A percentile compares a stretch with the other conserved stretches of the same genome.
phyloP scores from a whole-genome alignment of 2,329 filamentous ascomycete species.

The Zarea fungicola region DNA sequence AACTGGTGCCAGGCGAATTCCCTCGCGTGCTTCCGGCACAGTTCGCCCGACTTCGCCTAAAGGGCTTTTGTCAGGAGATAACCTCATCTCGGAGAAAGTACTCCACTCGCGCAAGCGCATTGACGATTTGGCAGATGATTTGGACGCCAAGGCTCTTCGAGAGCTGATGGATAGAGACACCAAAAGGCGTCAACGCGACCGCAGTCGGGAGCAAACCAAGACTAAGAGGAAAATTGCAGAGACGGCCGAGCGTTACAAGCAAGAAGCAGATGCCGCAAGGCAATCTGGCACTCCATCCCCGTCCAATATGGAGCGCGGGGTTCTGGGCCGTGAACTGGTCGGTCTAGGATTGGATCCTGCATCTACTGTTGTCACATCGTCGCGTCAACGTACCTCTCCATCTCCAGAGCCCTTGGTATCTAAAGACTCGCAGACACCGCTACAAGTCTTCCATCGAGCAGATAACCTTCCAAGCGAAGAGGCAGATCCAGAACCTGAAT shows the following conservation, averaged over 20 bases:
- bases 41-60: conserved; percentile 45
- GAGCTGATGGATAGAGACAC: conserved; percentile 88
- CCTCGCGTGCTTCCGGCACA: conserved; percentile 40
- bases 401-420: conserved; percentile 21
- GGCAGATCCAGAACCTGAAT: conserved; percentile 16
- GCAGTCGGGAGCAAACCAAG: conserved; percentile 60
- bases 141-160: conserved; percentile 78
- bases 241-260: conserved; percentile 61
- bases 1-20: conserved; percentile 54
- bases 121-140: conserved; percentile 72
- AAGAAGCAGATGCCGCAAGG: conserved; percentile 51
- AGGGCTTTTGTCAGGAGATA: conserved; percentile 45
- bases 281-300: conserved; percentile 47
- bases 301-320: conserved; percentile 54
- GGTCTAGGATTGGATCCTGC: conserved; percentile 53
- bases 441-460: conserved; percentile 27
- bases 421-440: conserved; percentile 19
- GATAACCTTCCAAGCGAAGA: conserved; percentile 22
- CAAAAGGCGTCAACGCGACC: conserved; percentile 71
- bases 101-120: conserved; percentile 58
- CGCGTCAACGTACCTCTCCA: conserved; percentile 36
- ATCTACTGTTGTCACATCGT: conserved; percentile 52
- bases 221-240: conserved; percentile 60
- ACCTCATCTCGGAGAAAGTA: conserved; percentile 56
- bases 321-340: conserved; percentile 52